Base-by-base conservation (phyloP, 1,284 basidiomycete species). In the Caloboletus firmus region DNA sequence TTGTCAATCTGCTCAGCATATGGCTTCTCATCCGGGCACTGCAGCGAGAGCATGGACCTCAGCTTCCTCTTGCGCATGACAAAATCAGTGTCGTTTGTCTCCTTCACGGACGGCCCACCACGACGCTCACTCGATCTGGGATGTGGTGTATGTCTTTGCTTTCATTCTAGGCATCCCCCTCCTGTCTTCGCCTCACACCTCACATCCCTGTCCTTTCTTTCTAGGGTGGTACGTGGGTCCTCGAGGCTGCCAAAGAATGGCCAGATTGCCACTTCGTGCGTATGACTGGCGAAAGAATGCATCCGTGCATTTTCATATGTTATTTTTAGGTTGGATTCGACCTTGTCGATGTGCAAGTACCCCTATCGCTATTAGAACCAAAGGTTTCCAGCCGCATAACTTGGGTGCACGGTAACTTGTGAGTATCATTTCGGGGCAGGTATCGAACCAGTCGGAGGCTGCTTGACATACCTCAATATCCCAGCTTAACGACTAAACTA, bases 331-430 rank as follows among this genome's bases (percentile, higher is more conserved):
- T 90, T 56, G 88, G 87, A 22, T 87, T 87, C 62, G 87, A 90
- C 68, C 74, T 90, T 41, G 83, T 88, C 45, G 82, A 87, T 58
- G 74, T 89, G 4, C 88, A 90, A 70, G 75, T 85, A 50, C 78
- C 85, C 11, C 69, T 79, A 24, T 71, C 73, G 18, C 58, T 80
- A 20, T 63, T 89, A 15, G 79, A 83, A 13, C 63, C 72, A 10
- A 73, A 74, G 5, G 65, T 84, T 36, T 77, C 81, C 4, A 68
- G 70, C 7, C 80, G 87, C 20, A 79, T 90, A 67, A 72, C 75
- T 62, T 90, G 87, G 86, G 73, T 80, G 30, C 84, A 88, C 59
- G 86, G 87, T 20, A 90, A 90, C 62, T 87, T 90, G 87, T 89
- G 65, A 60, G 83, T 72, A 15, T 55, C 56, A 2, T 45, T 42